Conservation (phyloP, 1,284 basidiomycete genomes). For the Porodaedalea pini region DNA sequence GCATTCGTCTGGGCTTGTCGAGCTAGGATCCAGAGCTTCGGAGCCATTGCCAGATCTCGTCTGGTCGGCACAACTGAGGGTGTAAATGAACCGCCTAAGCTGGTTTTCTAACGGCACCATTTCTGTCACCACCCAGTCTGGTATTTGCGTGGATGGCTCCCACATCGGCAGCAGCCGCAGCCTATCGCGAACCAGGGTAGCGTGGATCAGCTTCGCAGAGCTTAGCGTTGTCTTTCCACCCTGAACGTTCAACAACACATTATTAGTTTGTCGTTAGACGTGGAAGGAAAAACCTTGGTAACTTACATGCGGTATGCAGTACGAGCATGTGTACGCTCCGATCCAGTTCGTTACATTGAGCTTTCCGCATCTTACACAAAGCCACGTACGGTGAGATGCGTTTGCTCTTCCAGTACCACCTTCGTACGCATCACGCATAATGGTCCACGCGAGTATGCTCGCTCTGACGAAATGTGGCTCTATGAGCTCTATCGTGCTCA, state of each 20-base stretch:
- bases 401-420: background rate
- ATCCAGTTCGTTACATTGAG: constrained; percentile 9
- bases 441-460: background rate
- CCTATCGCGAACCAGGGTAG: background rate
- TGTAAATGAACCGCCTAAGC: background rate
- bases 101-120: background rate
- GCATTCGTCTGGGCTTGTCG: background rate
- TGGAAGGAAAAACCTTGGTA: background rate
- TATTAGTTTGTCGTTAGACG: background rate
- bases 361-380: constrained; percentile 9
- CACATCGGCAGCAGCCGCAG: background rate
- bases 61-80: background rate
- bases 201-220: background rate
- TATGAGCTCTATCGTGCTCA: background rate
- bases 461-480: background rate
- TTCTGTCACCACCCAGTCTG: background rate
- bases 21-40: background rate
- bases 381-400: background rate
- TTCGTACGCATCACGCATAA: background rate
- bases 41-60: background rate
- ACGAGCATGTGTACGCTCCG: constrained; percentile 1
- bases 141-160: constrained; percentile 1
- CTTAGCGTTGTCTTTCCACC: background rate
- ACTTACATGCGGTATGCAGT: background rate
- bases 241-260: too few species aligned